These are phyloP conservation scores for Iris pallida DNA, from an alignment of 116 monocot genomes.

Conservation along the genomic window DNA sequence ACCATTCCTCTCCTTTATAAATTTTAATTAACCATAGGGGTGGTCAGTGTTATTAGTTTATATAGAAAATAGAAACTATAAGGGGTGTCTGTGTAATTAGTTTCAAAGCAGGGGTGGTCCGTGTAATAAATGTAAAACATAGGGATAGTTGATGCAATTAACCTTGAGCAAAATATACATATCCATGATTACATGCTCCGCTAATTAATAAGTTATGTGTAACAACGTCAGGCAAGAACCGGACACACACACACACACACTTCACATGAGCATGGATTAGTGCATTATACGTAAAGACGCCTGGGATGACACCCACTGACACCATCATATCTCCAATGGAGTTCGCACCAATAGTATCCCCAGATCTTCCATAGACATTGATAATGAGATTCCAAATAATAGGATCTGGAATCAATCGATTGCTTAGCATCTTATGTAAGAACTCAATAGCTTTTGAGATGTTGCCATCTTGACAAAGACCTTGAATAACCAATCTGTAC, in stretches of 20 bases:
- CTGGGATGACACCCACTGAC: conserved; percentile 39
- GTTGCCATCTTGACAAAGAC: conserved; percentile 44
- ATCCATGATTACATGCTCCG: conserved; percentile 36
- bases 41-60: too few species aligned
- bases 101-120: too few species aligned
- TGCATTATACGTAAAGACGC: conserved; percentile 65
- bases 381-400: conserved; percentile 63
- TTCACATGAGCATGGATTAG: conserved; percentile 54
- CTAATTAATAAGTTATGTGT: conserved; percentile 65
- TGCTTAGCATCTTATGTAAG: conserved; percentile 36
- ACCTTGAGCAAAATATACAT: conserved; percentile 18
- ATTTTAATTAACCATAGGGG: too few species aligned
- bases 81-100: too few species aligned
- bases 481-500: conserved; percentile 49
- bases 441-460: conserved; percentile 24
- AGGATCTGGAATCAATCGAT: conserved; percentile 34
- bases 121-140: too few species aligned
- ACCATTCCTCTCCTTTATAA: too few species aligned
- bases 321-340: conserved; percentile 45
- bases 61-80: too few species aligned
- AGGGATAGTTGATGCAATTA: too few species aligned
- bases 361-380: conserved; percentile 46
- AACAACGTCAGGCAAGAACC: conserved; percentile 58
- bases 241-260: conserved; percentile 28
- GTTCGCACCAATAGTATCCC: conserved; percentile 34